Evolutionary conservation across 2,329 filamentous ascomycete species (phyloP).

Genomic region (Madurella fahalii): DNA sequence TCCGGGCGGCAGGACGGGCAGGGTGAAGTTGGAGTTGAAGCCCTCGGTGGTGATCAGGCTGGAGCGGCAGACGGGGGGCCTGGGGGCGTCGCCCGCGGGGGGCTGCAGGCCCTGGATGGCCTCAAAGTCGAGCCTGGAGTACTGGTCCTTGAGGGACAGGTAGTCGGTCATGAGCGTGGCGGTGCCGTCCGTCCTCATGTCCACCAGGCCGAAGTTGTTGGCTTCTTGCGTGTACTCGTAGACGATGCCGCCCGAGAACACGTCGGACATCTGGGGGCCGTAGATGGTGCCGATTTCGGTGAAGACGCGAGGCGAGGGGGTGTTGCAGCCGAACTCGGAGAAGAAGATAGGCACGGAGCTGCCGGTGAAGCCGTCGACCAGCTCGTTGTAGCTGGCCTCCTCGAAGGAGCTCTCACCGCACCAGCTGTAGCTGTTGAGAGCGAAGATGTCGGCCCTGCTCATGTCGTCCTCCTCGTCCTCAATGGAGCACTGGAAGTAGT

Average conservation of each 20-base stretch:
- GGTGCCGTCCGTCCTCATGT: constrained; percentile 54
- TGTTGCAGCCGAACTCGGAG: constrained; percentile 78
- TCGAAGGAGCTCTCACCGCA: constrained; percentile 54
- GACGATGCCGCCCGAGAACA: constrained; percentile 72
- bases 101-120: constrained; percentile 61
- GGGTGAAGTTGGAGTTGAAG: constrained; percentile 76
- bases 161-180: constrained; percentile 61
- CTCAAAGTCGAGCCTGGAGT: constrained; percentile 67
- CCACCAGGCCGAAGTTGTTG: constrained; percentile 62
- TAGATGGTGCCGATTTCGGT: constrained; percentile 73
- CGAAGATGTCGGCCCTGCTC: constrained; percentile 70
- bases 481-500: constrained; percentile 67
- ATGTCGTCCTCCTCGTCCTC: constrained; percentile 51
- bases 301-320: constrained; percentile 65
- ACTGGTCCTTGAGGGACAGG: constrained; percentile 71
- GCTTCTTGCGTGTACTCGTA: constrained; percentile 76
- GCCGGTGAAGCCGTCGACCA: constrained; percentile 61
- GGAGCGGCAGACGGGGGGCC: constrained; percentile 59
- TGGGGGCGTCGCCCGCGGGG: constrained; percentile 44
- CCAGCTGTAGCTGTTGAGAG: constrained; percentile 71
- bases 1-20: constrained; percentile 65
- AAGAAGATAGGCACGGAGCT: constrained; percentile 74
- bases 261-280: constrained; percentile 60
- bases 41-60: constrained; percentile 62
- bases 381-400: constrained; percentile 50